phyloP scores from a whole-genome alignment of 352 stramenopile genomes.

The Peronosclerospora sorghi region DNA sequence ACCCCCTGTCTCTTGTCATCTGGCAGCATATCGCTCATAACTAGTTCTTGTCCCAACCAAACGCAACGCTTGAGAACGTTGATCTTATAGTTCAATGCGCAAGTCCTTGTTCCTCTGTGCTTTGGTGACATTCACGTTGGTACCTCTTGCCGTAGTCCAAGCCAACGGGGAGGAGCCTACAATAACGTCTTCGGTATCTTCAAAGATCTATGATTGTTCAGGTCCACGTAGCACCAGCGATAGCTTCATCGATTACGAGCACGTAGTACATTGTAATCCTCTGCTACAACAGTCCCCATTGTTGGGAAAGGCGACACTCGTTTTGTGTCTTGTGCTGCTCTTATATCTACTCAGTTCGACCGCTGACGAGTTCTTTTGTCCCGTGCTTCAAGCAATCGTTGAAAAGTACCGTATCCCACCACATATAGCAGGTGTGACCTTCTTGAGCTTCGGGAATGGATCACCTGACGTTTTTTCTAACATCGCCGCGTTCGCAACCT shows the following conservation, averaged over 20 bases:
- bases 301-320: constrained; percentile 27
- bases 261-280: constrained; percentile 42
- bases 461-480: constrained; percentile 76
- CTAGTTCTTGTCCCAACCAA: constrained; percentile 1
- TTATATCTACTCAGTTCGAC: constrained; percentile 75
- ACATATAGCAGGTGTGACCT: constrained; percentile 64
- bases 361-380: constrained; percentile 75
- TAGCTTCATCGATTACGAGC: constrained; percentile 63
- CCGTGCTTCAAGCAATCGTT: constrained; percentile 60
- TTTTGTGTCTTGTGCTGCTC: constrained; percentile 43
- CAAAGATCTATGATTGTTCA: constrained; percentile 20
- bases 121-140: not conserved
- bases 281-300: constrained; percentile 30
- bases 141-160: not conserved
- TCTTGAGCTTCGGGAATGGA: constrained; percentile 74
- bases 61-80: not conserved
- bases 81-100: constrained; percentile 8
- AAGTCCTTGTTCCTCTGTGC: constrained; percentile 10
- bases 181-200: not conserved
- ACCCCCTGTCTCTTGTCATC: not conserved
- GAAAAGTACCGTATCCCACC: constrained; percentile 68
- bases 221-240: constrained; percentile 13
- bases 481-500: constrained; percentile 53
- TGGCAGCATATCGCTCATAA: not conserved
- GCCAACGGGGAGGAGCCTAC: not conserved